Conservation (phyloP, 169 alveolate genomes). For the Cryptosporidium ubiquitum region DNA sequence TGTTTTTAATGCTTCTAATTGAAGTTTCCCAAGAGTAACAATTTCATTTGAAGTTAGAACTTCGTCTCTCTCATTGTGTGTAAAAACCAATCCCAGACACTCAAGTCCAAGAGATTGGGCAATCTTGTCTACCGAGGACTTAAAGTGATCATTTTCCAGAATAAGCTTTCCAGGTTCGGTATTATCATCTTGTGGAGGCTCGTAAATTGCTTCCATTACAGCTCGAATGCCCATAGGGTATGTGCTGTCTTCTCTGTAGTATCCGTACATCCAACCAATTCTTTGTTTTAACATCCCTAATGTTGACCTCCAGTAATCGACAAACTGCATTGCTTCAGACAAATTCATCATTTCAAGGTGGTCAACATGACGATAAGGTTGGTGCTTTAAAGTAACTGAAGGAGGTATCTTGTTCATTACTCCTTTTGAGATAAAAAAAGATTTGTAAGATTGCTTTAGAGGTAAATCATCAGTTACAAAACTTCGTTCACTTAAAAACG, state of each 20-base stretch:
- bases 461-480: conserved; percentile 85
- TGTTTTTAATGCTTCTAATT: conserved; percentile 52
- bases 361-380: conserved; percentile 97
- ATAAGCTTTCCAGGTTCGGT: conserved; percentile 72
- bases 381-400: conserved; percentile 94
- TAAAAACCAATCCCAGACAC: conserved; percentile 95
- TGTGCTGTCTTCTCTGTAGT: conserved; percentile 96
- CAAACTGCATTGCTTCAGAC: conserved; percentile 92
- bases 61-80: conserved; percentile 94
- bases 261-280: conserved; percentile 97
- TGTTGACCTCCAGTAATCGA: conserved; percentile 90
- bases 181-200: conserved; percentile 94
- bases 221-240: conserved; percentile 97
- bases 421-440: conserved; percentile 78
- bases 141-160: conserved; percentile 77
- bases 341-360: conserved; percentile 95
- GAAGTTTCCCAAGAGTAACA: conserved; percentile 78
- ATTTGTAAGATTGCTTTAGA: conserved; percentile 77
- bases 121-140: conserved; percentile 87
- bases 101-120: conserved; percentile 94
- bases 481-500: conserved; percentile 82
- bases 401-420: conserved; percentile 91
- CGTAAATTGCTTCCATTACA: conserved; percentile 96
- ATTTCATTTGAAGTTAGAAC: conserved; percentile 93
- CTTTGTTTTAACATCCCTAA: conserved; percentile 91